These are phyloP conservation scores for Arthroderma uncinatum DNA, from an alignment of 2,329 filamentous ascomycete genomes.

Conservation along the genomic window DNA sequence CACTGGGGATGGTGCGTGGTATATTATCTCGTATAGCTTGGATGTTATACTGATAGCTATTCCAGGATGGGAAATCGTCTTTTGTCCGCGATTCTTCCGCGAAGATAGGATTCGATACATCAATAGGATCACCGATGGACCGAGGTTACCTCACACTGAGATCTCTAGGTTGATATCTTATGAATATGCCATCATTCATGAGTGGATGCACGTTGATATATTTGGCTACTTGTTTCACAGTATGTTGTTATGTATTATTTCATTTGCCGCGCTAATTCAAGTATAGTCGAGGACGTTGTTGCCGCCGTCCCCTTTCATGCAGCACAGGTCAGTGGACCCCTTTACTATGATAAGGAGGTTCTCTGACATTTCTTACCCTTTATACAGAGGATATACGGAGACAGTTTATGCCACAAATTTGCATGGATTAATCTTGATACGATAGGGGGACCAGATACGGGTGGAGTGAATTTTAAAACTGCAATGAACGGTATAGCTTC, in stretches of 20 bases:
- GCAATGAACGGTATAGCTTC: neutral
- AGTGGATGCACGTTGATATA: slow-evolving; percentile 2
- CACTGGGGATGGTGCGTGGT: too few relatives aligned
- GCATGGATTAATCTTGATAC: neutral
- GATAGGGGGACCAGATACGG: neutral
- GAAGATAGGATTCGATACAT: neutral
- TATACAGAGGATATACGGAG: slow-evolving; percentile 1
- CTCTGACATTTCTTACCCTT: neutral
- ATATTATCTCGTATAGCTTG: neutral
- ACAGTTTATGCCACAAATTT: slow-evolving; percentile 1
- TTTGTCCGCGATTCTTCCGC: slow-evolving; percentile 3
- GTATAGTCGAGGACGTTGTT: too few relatives aligned
- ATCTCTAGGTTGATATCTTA: neutral
- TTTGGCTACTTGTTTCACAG: neutral
- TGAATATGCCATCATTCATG: slow-evolving; percentile 2
- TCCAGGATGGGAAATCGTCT: neutral
- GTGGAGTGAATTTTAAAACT: neutral
- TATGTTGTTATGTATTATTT: neutral
- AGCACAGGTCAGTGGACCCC: neutral
- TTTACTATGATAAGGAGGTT: neutral
- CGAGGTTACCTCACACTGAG: neutral
- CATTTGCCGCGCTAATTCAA: neutral
- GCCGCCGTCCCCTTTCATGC: too few relatives aligned
- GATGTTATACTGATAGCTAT: neutral
- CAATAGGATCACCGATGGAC: slow-evolving; percentile 4